Evolutionary conservation across 441 rosid species (phyloP), one percentile per base, ranked within the genome.

Genomic region (Manihot esculenta): DNA sequence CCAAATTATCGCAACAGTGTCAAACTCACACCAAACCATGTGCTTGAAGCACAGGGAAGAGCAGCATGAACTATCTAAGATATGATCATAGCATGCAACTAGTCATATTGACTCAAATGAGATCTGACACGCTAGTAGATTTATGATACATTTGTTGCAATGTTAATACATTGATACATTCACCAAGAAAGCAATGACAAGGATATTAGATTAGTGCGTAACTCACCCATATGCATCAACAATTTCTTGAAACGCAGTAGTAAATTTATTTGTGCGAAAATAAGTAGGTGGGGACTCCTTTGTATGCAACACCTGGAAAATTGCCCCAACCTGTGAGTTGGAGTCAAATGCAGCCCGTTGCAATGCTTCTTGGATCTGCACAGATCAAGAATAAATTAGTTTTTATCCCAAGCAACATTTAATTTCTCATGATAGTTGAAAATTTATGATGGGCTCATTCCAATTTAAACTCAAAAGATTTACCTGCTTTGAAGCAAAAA

Each of bases 171-270:
- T 14, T 41, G 64, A 42, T n/a, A 21, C 14, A 60, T 26, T 18
- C 57, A 44, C 38, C 61, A 67, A 21, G 56, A 48, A 21, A 68
- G 30, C 62, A 35, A 15, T 64, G 5, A 53, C 55, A n/a, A n/a
- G 20, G 18, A 68, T 62, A 70, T 60, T 60, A 41, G 49, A 51
- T 57, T 26, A 27, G 30, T 64, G 61, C 20, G 50, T 1, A 18
- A 81, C 97, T 81, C 80, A 87, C 97, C 97, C 94, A 80, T 87
- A 89, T 15, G 94, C 91, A 59, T 91, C 97, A 73, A 91, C 94
- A 81, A 87, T 89, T 71, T 85, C 97, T 81, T 89, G 97, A 75
- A 89, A 91, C 41, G 90, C 93, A 78, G 87, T 59, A 38, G 90
- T 86, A 69, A 91, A 86, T 77, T 87, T 87, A 77, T 87, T 89